phyloP scores from a whole-genome alignment of 2,329 filamentous ascomycete species.

The Apiospora rasikravindrae region DNA sequence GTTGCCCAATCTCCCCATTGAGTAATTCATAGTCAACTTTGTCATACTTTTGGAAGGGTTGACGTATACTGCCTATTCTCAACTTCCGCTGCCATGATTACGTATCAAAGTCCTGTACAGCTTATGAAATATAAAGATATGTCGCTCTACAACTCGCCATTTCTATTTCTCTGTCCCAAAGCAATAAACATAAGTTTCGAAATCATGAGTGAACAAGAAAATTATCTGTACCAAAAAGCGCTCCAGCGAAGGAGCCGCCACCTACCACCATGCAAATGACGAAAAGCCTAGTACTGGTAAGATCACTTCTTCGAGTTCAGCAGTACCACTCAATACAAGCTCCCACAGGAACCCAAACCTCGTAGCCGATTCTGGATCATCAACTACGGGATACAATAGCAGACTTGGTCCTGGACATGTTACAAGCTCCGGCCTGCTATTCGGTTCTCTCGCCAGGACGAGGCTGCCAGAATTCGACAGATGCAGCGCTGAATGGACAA shows the following conservation, averaged over 20 bases:
- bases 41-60: too few species aligned
- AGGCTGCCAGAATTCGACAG: neutral
- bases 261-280: neutral
- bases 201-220: neutral
- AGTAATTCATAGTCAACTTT: neutral
- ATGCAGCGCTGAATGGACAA: neutral
- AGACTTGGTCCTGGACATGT: neutral
- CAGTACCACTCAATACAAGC: neutral
- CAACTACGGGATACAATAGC: neutral
- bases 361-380: neutral
- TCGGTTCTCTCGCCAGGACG: neutral
- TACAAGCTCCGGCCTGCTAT: neutral
- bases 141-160: neutral
- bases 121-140: neutral
- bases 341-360: neutral
- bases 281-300: neutral
- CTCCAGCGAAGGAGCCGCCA: neutral
- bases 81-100: neutral
- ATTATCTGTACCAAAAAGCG: neutral
- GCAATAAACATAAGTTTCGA: neutral
- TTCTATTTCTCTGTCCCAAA: neutral
- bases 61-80: too few species aligned
- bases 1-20: neutral
- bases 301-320: neutral
- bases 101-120: neutral